Base-by-base conservation (phyloP, 768 basidiomycete species). In the Myochromella boudieri region DNA sequence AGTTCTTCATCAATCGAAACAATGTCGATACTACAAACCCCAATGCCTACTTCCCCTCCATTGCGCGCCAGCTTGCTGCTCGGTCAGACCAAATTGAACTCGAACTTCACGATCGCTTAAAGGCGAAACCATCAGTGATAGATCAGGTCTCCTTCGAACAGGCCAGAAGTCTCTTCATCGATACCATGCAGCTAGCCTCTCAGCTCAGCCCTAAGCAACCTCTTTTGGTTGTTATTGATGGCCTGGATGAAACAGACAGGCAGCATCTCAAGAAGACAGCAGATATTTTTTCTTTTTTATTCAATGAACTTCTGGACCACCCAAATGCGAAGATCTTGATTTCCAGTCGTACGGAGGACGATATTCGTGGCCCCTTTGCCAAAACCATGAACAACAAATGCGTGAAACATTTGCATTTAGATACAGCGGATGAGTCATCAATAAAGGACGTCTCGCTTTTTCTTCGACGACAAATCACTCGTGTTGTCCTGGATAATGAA, bases 1-100 rank as follows among this genome's bases (percentile, higher is more conserved):
- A 56, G 39, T 52, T 52, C 37, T 56, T 56, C 38, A 49, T 56
- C 48, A 52, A 52, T 46, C 53, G 52, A 11, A 55, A 52, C 17
- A 46, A 47, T 18, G 44, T 32, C 14, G 39, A 49, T 18, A 55
- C 51, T 6, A 52, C 44, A 12, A 50, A 58, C n/a, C 53, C 53
- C 1, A 48, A 42, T 15, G 24, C 44, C 12, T 54, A 54, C 29
- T 55, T 54, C 15, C 56, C 53, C 17, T 49, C 56, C n/a, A 54
- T 54, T 18, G 56, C 53, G 10, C 44, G 47, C 14, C 53, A 58
- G 25, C 28, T 58, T 29, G 39, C 51, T 0, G 29, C 34, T 11
- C 38, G 27, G 5, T 52, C 46, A 1, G 27, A 44, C 34, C 44
- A 42, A 3, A 48, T 52, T 20, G 21, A 37, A 31, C 25, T 21